Base-by-base conservation (phyloP, 768 basidiomycete genomes). In the Plicaturopsis crispa region DNA sequence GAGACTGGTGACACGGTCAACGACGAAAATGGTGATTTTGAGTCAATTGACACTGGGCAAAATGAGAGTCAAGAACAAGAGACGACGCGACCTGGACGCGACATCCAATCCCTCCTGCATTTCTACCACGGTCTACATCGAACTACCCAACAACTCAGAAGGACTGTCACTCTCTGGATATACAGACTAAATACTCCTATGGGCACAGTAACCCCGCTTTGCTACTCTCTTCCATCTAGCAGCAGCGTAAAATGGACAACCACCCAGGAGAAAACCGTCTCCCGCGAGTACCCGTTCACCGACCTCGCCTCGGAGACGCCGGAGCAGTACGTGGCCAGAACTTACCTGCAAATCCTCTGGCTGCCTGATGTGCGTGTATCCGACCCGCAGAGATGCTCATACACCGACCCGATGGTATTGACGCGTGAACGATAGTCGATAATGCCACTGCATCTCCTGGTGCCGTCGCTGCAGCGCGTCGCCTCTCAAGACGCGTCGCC, bases 311-410 rank as follows among this genome's bases (percentile, higher is more conserved):
- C 61, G 30, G 74, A 78, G 47, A 61, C 67, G 0, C 62, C 70
- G 13, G 78, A 75, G 13, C 70, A 80, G 44, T 78, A 70, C 49
- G 68, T 80, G 17, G 65, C 63, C 3, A 66, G 78, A n/a, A 76
- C 67, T 3, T 87, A 86, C 55, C 70, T 83, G 32, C 82, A 85
- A 48, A 84, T 80, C 47, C 66, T 87, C 5, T 87, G 84, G 83
- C 68, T 86, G 31, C 84, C 84, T 33, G 73, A 85, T 61, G 84
- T 84, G 46, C 36, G 57, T 48, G 18, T 40, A 4, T n/a, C 33
- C 26, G n/a, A n/a, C n/a, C n/a, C n/a, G n/a, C n/a, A n/a, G n/a
- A n/a, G n/a, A n/a, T n/a, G n/a, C n/a, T n/a, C n/a, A n/a, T n/a
- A n/a, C n/a, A n/a, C 6, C 14, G 26, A 28, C 26, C 14, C 26